Base-by-base conservation (phyloP, 768 basidiomycete species). In the Pisolithus tinctorius region DNA sequence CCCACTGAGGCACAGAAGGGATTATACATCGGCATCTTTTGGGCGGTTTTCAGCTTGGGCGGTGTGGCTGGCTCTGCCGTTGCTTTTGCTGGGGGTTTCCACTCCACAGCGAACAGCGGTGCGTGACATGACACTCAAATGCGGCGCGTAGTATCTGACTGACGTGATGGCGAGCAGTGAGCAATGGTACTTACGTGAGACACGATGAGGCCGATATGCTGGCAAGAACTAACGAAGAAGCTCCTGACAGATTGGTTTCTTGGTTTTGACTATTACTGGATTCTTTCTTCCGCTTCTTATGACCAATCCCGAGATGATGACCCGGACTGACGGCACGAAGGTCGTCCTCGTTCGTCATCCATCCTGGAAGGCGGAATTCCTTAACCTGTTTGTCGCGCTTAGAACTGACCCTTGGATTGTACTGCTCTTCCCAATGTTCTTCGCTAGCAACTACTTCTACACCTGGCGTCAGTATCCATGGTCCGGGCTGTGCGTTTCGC, bases 391-490 rank as follows among this genome's bases (percentile, higher is more conserved):
- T 67, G 53, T 84, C 46, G 79, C 84, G 0, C 71, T 93, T 44
- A 77, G 71, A 48, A 81, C 78, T 2, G 89, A 92, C 58, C 86
- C 86, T 0, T 74, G 79, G 70, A 82, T 93, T 59, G 26, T 90
- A 8, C 67, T 88, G 3, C 79, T 90, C 30, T 87, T 92, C 71
- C 89, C 90, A 29, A 86, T 91, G 83, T 90, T 91, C 68, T 78
- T 88, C 50, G 80, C 85, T 6, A 84, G 82, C 48, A 90, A 90
- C 64, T 90, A 84, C 80, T 89, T 89, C 70, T 88, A 87, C 61
- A 81, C 88, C 9, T 89, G 86, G 86, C 86, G 86, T 87, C 52
- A 60, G 83, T 71, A 16, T 39, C 17, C 41, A 10, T 10, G 1
- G 5, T 14, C 41, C n/a, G 34, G 9, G 14, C 16, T 6, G 38